Evolutionary conservation across 2,329 filamentous ascomycete species (phyloP).

Genomic region (Monosporascus sp.): DNA sequence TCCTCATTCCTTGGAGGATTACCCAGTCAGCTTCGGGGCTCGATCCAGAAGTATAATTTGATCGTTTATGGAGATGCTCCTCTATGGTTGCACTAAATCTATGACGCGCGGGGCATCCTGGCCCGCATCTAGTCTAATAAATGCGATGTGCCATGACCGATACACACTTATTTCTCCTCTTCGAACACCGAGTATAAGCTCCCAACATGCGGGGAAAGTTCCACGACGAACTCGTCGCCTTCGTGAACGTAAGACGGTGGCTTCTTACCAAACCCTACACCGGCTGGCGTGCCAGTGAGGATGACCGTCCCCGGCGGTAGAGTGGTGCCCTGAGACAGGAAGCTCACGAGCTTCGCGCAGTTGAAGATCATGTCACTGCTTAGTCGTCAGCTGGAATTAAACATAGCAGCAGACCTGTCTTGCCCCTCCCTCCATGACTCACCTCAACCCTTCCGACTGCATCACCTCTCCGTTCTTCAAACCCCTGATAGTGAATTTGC

Average conservation of each 20-base stretch:
- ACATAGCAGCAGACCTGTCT: background rate
- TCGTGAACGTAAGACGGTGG: constrained; percentile 32
- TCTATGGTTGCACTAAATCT: background rate
- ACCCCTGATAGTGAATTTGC: constrained; percentile 35
- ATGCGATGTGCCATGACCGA: background rate
- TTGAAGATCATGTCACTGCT: constrained; percentile 30
- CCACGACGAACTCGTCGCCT: constrained; percentile 38
- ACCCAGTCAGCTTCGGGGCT: background rate
- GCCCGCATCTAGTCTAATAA: background rate
- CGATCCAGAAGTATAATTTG: background rate
- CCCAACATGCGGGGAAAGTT: constrained; percentile 38
- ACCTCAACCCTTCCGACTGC: constrained; percentile 36
- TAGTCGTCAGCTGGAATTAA: constrained; percentile 25
- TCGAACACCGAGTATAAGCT: constrained; percentile 35
- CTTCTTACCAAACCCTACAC: constrained; percentile 33
- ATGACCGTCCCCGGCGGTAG: constrained; percentile 36
- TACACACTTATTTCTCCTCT: constrained; percentile 26
- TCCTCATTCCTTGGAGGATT: background rate
- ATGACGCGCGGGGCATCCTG: too few relatives aligned
- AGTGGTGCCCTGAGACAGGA: constrained; percentile 38
- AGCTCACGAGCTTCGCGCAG: constrained; percentile 32
- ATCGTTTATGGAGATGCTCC: background rate
- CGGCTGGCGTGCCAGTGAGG: constrained; percentile 38
- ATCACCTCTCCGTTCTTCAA: constrained; percentile 46
- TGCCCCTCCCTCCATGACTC: constrained; percentile 6